Base-by-base conservation (phyloP, 495 filamentous ascomycete genomes). In the Aspergillus ellipticus region DNA sequence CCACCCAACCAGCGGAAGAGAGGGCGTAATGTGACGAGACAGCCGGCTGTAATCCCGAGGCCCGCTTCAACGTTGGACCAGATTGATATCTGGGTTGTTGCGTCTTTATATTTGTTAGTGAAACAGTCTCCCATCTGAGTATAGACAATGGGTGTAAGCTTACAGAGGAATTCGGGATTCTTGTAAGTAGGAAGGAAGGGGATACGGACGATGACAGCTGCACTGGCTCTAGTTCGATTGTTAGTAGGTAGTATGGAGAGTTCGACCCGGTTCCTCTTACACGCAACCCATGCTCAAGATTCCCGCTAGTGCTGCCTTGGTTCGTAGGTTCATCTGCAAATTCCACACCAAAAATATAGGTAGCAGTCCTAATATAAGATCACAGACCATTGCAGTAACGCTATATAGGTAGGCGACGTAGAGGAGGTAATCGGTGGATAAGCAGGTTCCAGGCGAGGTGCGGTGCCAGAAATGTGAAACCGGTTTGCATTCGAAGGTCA, bases 41-140 rank as follows among this genome's bases (percentile, higher is more conserved):
- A 76, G 29, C 73, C 77, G 29, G 74, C 73, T 20, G 72, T 67
- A 43, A 80, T 78, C 21, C 75, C 77, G 1, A 79, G 64, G n/a
- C 71, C 66, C 15, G 67, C 70, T 56, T 80, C 76, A 56, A 78
- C 65, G 24, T 71, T 72, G 41, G 73, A 74, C 76, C 76, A 79
- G 42, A 79, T 74, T 7, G 69, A 76, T 43, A 78, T 75, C 10
- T 72, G 53, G 46, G 65, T 54, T 13, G 75, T 78, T 43, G 72
- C 74, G 42, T 75, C 74, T 76, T 21, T 21, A 11, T 33, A 41
- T 3, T 5, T 3, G 22, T 16, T 39, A 39, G 13, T 13, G 16
- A 42, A 28, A 17, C 16, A 17, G 7, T 37, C 16, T 45, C 10
- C 13, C 13, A 19, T 3, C 42, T 3, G 26, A n/a, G 10, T 42